phyloP scores from a whole-genome alignment of 2,329 filamentous ascomycete species.

The Venturia effusa region DNA sequence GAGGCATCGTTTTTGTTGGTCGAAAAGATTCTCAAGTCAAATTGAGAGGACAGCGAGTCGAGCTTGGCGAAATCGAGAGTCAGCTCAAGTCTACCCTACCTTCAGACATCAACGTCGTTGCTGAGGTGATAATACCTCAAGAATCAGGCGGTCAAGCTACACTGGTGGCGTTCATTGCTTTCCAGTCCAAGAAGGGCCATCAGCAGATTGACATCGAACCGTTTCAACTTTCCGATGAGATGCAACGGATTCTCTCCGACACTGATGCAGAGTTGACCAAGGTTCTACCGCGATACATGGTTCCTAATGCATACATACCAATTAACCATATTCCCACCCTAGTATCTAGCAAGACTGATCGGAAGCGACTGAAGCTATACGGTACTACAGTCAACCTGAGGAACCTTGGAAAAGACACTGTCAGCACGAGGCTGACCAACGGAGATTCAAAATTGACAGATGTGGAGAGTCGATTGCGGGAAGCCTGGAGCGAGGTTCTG shows the following conservation, averaged over 20 bases:
- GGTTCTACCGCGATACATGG: slow-evolving; percentile 25
- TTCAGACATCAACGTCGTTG: slow-evolving; percentile 30
- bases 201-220: slow-evolving; percentile 15
- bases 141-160: slow-evolving; percentile 15
- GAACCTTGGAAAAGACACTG: slow-evolving; percentile 10
- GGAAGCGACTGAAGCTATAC: slow-evolving; percentile 16
- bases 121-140: slow-evolving; percentile 34
- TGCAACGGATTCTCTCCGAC: slow-evolving; percentile 12
- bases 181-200: slow-evolving; percentile 13
- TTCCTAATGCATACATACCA: slow-evolving; percentile 33
- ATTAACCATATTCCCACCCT: slow-evolving; percentile 32
- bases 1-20: slow-evolving; percentile 62
- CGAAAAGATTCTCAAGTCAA: slow-evolving; percentile 74
- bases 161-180: slow-evolving; percentile 24
- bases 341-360: slow-evolving; percentile 32
- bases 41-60: slow-evolving; percentile 67
- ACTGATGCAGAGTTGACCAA: slow-evolving; percentile 12
- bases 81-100: slow-evolving; percentile 23
- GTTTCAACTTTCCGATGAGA: slow-evolving; percentile 15
- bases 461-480: slow-evolving; percentile 2
- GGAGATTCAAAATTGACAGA: not conserved
- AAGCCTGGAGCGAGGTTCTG: slow-evolving; percentile 12
- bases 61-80: slow-evolving; percentile 60
- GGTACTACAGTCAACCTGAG: slow-evolving; percentile 14
- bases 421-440: not conserved